phyloP scores from a whole-genome alignment of 2,329 filamentous ascomycete species.

The Phaeophleospora eucalypticola region DNA sequence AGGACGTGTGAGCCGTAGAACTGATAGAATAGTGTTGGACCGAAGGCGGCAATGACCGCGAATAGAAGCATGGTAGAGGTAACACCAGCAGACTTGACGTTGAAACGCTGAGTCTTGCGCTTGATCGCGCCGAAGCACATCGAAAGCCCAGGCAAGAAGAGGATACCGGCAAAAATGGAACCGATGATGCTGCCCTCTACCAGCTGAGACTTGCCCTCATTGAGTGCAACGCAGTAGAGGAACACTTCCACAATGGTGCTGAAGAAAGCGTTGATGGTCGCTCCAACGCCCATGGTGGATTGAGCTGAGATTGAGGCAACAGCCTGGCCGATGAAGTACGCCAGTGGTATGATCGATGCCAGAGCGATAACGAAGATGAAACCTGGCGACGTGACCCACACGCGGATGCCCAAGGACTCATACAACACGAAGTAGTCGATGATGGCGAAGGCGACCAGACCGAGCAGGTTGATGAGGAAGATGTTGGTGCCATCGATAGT shows the following conservation, averaged over 20 bases:
- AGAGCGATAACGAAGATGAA: slow-evolving; percentile 81
- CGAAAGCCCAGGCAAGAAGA: slow-evolving; percentile 89
- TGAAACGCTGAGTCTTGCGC: slow-evolving; percentile 97
- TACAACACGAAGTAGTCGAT: slow-evolving; percentile 83
- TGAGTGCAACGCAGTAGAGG: slow-evolving; percentile 90
- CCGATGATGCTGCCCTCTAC: slow-evolving; percentile 97
- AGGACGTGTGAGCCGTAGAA: slow-evolving; percentile 97
- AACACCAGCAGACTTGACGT: slow-evolving; percentile 90
- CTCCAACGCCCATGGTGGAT: slow-evolving; percentile 95
- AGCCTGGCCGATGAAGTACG: slow-evolving; percentile 97
- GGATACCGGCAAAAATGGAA: slow-evolving; percentile 93
- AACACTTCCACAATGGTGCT: slow-evolving; percentile 97
- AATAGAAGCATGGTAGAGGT: slow-evolving; percentile 98
- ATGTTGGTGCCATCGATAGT: slow-evolving; percentile 98
- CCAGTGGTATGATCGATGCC: slow-evolving; percentile 89
- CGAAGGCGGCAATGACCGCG: slow-evolving; percentile 90
- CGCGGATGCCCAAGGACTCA: slow-evolving; percentile 63
- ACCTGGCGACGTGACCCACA: slow-evolving; percentile 72
- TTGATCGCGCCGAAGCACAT: slow-evolving; percentile 99
- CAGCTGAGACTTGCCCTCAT: slow-evolving; percentile 84
- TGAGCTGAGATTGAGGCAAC: slow-evolving; percentile 98
- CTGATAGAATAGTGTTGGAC: slow-evolving; percentile 95
- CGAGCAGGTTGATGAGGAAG: slow-evolving; percentile 95
- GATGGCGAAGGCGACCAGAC: slow-evolving; percentile 88
- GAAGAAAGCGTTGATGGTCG: slow-evolving; percentile 97